Evolutionary conservation across 331 rosid genomes (phyloP), one percentile per base, ranked within the genome.

Genomic region (Prunus yedoensis): DNA sequence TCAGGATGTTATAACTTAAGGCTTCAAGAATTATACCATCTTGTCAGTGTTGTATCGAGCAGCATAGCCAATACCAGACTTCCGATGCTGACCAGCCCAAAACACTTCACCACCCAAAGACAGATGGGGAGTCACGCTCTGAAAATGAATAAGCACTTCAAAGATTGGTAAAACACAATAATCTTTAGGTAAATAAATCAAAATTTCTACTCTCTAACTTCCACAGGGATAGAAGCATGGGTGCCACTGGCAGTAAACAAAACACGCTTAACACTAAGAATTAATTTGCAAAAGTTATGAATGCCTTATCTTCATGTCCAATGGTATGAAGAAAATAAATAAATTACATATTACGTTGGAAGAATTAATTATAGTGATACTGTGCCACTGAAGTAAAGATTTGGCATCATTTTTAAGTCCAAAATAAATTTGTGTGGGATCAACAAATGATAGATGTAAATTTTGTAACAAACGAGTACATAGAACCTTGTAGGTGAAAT

Each of bases 51-150:
- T 89, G 85, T 90, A 95, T 75, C 97, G 90, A 88, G 90, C 93
- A 82, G 94, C 99, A 89, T 87, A 92, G 61, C 98, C 98, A 82
- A 91, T 78, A 65, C 99, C 98, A 51, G 99, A 95, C 83, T 90
- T 95, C 72, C 99, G 84, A 85, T 90, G 98, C 89, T 92, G 98
- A 83, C 99, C 98, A 77, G 97, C 93, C 99, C 99, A 95, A 89
- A 95, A 95, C 35, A 92, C 96, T 87, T 92, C 99, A 49, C 97
- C 99, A 3, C 99, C 99, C 89, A 95, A 60, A 17, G 99, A 87
- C n/a, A 95, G 78, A 82, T 92, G 83, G 47, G 81, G 88, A n/a
- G 97, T 83, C 75, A 94, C 92, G 63, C 98, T 94, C 97, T 94
- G 92, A 54, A 75, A 74, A 71, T 32, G 70, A 64, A 70, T 27